phyloP scores from a whole-genome alignment of 164 flowering plant species.

The Magnolia kwangsiensis region DNA sequence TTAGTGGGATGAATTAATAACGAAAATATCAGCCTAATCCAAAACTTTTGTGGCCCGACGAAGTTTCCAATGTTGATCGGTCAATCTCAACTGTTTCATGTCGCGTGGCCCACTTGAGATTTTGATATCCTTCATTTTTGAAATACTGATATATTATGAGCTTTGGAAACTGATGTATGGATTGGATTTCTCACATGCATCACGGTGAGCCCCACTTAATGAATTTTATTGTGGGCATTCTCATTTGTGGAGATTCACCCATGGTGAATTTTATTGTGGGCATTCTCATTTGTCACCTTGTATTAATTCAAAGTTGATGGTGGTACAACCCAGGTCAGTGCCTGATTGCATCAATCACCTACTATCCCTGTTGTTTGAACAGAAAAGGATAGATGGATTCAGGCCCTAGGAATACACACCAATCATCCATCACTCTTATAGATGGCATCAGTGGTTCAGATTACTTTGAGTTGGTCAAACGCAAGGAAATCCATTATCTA shows the following conservation, averaged over 20 bases:
- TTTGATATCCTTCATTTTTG: too few species aligned
- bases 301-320: background rate
- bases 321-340: background rate
- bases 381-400: background rate
- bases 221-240: background rate
- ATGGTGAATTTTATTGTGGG: background rate
- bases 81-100: too few species aligned
- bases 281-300: background rate
- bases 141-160: too few species aligned
- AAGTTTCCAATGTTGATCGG: too few species aligned
- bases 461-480: background rate
- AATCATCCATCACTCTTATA: background rate
- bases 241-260: background rate
- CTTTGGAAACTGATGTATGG: too few species aligned
- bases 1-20: too few species aligned
- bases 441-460: background rate
- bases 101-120: too few species aligned
- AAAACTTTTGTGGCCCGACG: too few species aligned
- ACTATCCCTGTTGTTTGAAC: background rate
- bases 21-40: too few species aligned
- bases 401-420: background rate
- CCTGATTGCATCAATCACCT: background rate
- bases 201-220: background rate
- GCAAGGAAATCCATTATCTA: background rate
- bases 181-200: too few species aligned